These are phyloP conservation scores for Cystofilobasidium capitatum DNA, from an alignment of 768 basidiomycete genomes.

Conservation along the genomic window DNA sequence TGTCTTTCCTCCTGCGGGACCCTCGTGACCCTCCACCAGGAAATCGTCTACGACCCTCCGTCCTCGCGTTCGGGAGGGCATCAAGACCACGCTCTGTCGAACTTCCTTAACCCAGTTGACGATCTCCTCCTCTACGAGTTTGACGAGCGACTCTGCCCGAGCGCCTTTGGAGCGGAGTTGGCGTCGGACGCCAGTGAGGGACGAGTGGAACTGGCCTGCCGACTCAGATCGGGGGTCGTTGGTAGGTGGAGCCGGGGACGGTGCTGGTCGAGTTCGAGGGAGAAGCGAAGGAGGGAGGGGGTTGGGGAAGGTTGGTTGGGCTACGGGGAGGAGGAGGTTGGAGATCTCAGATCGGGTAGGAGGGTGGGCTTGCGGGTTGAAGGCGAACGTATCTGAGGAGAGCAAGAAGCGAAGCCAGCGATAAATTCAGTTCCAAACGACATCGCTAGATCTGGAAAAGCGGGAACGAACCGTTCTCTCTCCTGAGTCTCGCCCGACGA, in stretches of 20 bases:
- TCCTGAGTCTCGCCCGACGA: constrained; percentile 10
- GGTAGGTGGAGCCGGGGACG: constrained; percentile 7
- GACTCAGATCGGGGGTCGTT: constrained; percentile 9
- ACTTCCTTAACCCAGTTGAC: constrained; percentile 12
- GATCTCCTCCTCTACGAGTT: constrained; percentile 20
- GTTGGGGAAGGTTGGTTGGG: constrained; percentile 16
- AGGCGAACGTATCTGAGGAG: constrained; percentile 18
- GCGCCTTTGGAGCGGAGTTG: constrained; percentile 13
- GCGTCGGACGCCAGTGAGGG: constrained; percentile 19
- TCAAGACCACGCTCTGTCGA: neutral
- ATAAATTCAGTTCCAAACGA: neutral
- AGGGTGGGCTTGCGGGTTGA: constrained; percentile 16
- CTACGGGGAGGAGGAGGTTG: neutral
- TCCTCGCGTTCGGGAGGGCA: neutral
- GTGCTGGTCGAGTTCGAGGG: constrained; percentile 23
- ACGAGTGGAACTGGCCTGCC: constrained; percentile 16
- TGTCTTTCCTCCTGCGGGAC: neutral
- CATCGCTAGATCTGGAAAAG: neutral
- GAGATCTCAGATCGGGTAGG: constrained; percentile 16
- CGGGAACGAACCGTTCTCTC: constrained; percentile 15
- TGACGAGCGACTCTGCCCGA: constrained; percentile 17
- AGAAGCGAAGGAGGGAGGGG: constrained; percentile 21
- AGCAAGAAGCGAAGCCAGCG: neutral
- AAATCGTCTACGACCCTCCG: constrained; percentile 17
- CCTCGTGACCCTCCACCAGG: constrained; percentile 2